Evolutionary conservation across 805 yeast species (phyloP).

Genomic region (Nematodospora valgi): DNA sequence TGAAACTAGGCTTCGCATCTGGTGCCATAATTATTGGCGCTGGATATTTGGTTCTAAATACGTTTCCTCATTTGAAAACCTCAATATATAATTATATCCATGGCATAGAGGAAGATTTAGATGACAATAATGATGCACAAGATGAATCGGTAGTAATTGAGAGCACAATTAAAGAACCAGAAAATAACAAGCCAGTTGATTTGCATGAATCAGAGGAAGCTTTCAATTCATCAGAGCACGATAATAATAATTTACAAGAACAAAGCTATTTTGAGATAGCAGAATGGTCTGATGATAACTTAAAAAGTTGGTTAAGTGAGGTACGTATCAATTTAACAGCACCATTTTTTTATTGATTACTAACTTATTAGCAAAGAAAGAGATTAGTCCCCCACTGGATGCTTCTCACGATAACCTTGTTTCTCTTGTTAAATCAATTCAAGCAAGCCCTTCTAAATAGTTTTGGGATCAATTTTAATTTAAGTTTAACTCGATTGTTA

Average conservation of each 20-base stretch:
- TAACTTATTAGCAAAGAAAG: no score
- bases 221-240: conserved; percentile 2
- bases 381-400: no score
- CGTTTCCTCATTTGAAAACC: conserved; percentile 48
- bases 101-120: conserved; percentile 17
- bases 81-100: conserved; percentile 19
- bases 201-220: conserved; percentile 9
- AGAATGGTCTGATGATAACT: conserved; percentile 34
- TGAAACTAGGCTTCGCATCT: conserved; percentile 15
- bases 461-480: no score
- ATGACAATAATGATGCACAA: no score
- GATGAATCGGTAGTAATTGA: conserved; percentile 9
- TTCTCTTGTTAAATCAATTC: no score
- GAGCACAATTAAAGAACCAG: conserved; percentile 2
- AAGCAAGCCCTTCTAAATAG: no score
- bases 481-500: no score
- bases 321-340: no score
- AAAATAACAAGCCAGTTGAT: conserved; percentile 24
- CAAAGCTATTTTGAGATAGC: conserved; percentile 26
- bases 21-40: conserved; percentile 44
- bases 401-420: no score
- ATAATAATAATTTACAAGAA: conserved; percentile 2
- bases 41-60: conserved; percentile 38
- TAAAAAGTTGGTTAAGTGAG: conserved; percentile 33
- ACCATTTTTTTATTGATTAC: no score